A percentile compares a stretch with the other conserved stretches of the same genome.
These are phyloP conservation scores for Arthrobotrys sinensis DNA, from an alignment of 2,329 filamentous ascomycete genomes.

Conservation along the genomic window DNA sequence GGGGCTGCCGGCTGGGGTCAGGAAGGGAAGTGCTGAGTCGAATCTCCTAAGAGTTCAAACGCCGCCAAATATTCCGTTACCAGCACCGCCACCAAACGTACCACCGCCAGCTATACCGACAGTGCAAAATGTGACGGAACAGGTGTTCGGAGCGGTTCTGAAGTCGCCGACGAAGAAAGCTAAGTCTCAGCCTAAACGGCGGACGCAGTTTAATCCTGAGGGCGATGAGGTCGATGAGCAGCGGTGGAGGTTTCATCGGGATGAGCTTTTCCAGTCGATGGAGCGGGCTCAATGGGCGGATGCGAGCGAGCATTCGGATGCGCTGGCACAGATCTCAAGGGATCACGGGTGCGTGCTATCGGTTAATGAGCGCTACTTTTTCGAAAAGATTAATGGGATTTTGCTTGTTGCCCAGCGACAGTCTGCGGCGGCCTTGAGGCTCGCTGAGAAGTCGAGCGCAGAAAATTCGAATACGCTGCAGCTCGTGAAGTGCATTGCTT, in stretches of 20 bases:
- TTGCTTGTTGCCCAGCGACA: constrained; percentile 57
- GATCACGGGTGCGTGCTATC: constrained; percentile 57
- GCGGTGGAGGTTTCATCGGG: constrained; percentile 58
- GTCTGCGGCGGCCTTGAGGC: constrained; percentile 47
- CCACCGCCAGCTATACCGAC: constrained; percentile 1
- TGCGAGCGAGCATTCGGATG: constrained; percentile 55
- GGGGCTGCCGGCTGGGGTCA: constrained; percentile 13
- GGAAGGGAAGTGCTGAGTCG: constrained; percentile 49
- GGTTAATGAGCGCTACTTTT: constrained; percentile 59
- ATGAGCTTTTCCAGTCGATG: constrained; percentile 58
- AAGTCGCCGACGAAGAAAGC: constrained; percentile 54
- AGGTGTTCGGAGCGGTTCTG: constrained; percentile 44
- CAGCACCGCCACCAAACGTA: constrained; percentile 3
- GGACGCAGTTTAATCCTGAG: constrained; percentile 57
- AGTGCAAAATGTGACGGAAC: constrained; percentile 36
- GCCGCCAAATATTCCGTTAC: constrained; percentile 27
- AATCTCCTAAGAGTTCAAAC: constrained; percentile 24
- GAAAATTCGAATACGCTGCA: constrained; percentile 59
- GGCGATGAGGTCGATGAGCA: constrained; percentile 58
- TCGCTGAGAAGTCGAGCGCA: constrained; percentile 49
- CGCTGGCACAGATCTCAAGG: constrained; percentile 54
- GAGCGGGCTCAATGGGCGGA: constrained; percentile 53
- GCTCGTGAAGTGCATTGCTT: constrained; percentile 55
- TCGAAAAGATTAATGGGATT: constrained; percentile 61
- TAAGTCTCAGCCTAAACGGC: constrained; percentile 29